phyloP scores from a whole-genome alignment of 2,329 filamentous ascomycete species.

The Helicocarpus griseus region DNA sequence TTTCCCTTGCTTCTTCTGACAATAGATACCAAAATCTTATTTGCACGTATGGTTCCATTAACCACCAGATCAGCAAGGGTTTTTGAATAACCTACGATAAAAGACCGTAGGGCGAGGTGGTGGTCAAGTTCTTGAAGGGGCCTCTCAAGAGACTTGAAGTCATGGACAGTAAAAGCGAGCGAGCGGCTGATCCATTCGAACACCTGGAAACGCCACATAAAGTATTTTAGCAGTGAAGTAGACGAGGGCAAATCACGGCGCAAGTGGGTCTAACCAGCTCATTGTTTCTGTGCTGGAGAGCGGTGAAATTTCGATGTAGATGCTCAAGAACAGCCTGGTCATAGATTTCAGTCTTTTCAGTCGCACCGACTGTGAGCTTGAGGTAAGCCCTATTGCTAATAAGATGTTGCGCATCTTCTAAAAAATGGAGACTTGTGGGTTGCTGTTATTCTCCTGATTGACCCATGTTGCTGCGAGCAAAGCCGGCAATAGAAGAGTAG shows the following conservation, averaged over 20 bases:
- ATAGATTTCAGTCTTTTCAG: conserved; percentile 12
- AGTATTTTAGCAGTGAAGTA: too few relatives aligned
- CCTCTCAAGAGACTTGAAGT: conserved; percentile 76
- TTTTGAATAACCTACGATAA: conserved; percentile 71
- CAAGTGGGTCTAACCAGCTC: conserved; percentile 18
- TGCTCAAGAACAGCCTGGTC: conserved; percentile 3
- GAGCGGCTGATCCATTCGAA: conserved; percentile 44
- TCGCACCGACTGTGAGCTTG: too few relatives aligned
- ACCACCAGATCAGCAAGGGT: conserved; percentile 69
- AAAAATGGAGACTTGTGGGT: conserved; percentile 27
- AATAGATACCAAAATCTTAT: conserved; percentile 72
- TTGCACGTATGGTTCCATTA: conserved; percentile 73
- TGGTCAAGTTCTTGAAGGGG: conserved; percentile 70
- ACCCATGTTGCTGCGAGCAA: conserved; percentile 32
- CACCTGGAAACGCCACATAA: not conserved
- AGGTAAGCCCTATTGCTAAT: conserved; percentile 6
- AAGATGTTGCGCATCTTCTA: conserved; percentile 25
- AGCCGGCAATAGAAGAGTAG: conserved; percentile 31
- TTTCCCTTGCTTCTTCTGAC: conserved; percentile 69
- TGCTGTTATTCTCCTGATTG: conserved; percentile 27
- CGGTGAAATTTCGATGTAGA: not conserved
- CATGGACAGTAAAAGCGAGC: conserved; percentile 48
- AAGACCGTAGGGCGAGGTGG: conserved; percentile 76
- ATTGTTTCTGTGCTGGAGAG: conserved; percentile 25
- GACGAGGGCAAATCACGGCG: not conserved